Evolutionary conservation across 202 grass and related monocot genomes (phyloP), one percentile per base, ranked within the genome.

Genomic region (Dendrocalamus latiflorus): DNA sequence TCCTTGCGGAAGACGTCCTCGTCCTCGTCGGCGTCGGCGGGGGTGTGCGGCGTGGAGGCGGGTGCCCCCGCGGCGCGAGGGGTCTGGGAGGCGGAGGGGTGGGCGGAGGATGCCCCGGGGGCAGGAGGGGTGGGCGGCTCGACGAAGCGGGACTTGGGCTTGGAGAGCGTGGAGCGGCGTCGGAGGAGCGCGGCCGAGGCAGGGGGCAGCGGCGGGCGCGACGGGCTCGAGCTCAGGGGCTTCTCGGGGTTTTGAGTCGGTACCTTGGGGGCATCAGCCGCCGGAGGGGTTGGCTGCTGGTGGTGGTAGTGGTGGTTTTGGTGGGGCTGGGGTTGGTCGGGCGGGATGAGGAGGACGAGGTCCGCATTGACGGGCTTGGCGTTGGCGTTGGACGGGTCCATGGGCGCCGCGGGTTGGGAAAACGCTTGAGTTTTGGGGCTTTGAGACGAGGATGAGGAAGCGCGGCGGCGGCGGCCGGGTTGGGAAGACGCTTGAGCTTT

Each of bases 141-240:
- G 10, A 83, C 92, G 44, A 97, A 91, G 51, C 94, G 82, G 1
- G 94, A 97, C 72, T 97, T 97, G 83, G 91, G 90, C 73, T 86
- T 92, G 42, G 77, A 36, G 57, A 97, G 72, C 12, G 88, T 87
- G 50, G 92, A 92, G 68, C 90, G 86, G 65, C 90, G 86, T 88
- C 83, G 92, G 68, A 97, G 85, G 11, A 89, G 83, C 9, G 85
- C 81, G 14, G 75, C 56, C 8, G 67, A 65, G 22, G 88, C 26
- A 0, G 90, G 89, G 1, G 89, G 68, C 1, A 84, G 84, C 9
- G 89, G 89, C 43, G 92, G 92, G 16, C 82, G 89, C 30, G 79
- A 73, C n/a, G 83, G 84, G 59, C 76, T 87, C 12, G 72, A 58
- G 33, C 12, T 24, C 76, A 22, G 13, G 68, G 56, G 47, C 78